Conservation (phyloP, 176 grass and related monocot species). For the Microstegium vimineum region DNA sequence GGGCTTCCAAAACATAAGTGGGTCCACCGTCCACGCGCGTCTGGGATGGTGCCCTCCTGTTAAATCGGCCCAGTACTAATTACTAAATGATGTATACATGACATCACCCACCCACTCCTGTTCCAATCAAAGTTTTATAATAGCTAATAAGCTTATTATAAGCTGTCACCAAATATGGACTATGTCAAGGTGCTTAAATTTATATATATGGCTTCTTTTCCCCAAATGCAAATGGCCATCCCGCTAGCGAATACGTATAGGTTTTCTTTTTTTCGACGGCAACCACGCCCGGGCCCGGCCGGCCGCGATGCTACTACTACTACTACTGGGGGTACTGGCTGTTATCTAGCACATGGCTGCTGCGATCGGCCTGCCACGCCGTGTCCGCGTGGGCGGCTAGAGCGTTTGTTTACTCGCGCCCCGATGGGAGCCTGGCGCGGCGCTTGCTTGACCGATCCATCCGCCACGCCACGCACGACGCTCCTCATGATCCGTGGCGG, state of each 20-base stretch:
- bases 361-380: conserved; percentile 6
- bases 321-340: background rate
- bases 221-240: background rate
- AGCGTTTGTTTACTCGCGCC: conserved; percentile 13
- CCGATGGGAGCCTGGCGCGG: background rate
- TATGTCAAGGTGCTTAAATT: no score
- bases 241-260: background rate
- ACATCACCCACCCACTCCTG: no score
- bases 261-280: background rate
- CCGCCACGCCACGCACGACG: background rate
- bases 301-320: background rate
- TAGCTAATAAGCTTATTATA: background rate
- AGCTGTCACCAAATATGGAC: background rate
- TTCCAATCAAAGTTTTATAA: background rate
- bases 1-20: background rate
- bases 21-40: background rate
- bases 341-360: conserved; percentile 22
- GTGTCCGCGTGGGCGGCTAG: background rate
- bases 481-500: background rate
- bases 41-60: background rate
- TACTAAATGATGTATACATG: background rate
- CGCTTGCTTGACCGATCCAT: background rate
- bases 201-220: background rate
- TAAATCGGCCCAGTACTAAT: background rate
- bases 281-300: background rate